These are phyloP conservation scores for Saccharomycopsis amapae DNA, from an alignment of 805 yeast genomes.

Conservation along the genomic window DNA sequence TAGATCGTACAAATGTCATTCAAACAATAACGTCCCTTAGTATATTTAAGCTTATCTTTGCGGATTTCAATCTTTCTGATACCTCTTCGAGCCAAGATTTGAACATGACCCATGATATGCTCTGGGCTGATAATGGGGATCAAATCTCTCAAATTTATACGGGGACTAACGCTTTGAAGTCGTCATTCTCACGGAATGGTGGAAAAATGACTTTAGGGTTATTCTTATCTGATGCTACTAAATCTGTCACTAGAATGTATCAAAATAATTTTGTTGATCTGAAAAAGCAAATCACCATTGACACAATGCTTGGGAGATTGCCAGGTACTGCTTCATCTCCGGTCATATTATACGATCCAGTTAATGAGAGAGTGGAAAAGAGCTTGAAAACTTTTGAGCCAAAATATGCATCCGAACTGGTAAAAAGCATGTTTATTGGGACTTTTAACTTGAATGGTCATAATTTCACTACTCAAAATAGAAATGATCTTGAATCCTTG, in stretches of 20 bases:
- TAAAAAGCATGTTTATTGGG: slow-evolving; percentile 66
- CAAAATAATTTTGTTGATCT: slow-evolving; percentile 94
- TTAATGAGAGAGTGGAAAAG: slow-evolving; percentile 72
- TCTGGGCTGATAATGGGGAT: slow-evolving; percentile 99
- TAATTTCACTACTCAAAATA: slow-evolving; percentile 27
- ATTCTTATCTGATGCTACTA: slow-evolving; percentile 94
- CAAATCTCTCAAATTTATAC: slow-evolving; percentile 93
- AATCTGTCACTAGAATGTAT: slow-evolving; percentile 90
- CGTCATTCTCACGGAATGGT: slow-evolving; percentile 77
- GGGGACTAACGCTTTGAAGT: slow-evolving; percentile 94
- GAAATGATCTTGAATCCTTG: slow-evolving; percentile 12
- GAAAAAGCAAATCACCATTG: slow-evolving; percentile 84
- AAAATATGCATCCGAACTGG: slow-evolving; percentile 52
- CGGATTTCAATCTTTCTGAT: slow-evolving; percentile 31
- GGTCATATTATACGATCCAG: slow-evolving; percentile 80
- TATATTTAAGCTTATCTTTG: slow-evolving; percentile 52
- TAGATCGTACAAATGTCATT: slow-evolving; percentile 87
- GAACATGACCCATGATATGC: slow-evolving; percentile 65
- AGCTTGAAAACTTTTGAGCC: slow-evolving; percentile 41
- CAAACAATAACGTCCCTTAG: slow-evolving; percentile 74
- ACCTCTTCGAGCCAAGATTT: slow-evolving; percentile 35
- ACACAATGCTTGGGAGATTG: slow-evolving; percentile 73
- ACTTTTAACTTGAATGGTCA: slow-evolving; percentile 82
- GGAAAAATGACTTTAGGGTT: slow-evolving; percentile 98
- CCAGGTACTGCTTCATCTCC: slow-evolving; percentile 49